A percentile compares a stretch with the other conserved stretches of the same genome.
These are phyloP conservation scores for Funneliformis mosseae DNA, from an alignment of 192 early-diverging fungal species.

Conservation along the genomic window DNA sequence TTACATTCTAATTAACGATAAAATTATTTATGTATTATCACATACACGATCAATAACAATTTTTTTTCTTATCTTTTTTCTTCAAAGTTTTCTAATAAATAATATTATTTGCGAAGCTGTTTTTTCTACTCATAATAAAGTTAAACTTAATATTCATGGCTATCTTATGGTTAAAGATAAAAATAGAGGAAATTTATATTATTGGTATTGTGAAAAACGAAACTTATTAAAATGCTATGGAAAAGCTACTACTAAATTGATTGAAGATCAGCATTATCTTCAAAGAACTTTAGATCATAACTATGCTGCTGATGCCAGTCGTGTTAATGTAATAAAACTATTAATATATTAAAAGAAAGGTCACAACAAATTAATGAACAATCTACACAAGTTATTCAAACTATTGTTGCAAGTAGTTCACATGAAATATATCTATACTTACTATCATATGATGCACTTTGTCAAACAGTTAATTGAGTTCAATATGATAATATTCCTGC, in stretches of 20 bases:
- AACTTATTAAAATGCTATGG: background rate
- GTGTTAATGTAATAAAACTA: background rate
- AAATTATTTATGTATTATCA: too few species aligned
- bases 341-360: background rate
- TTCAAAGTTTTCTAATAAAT: background rate
- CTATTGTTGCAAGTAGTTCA: background rate
- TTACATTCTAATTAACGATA: too few species aligned
- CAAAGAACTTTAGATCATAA: background rate
- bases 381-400: constrained; percentile 10
- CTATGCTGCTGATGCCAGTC: background rate
- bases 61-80: too few species aligned
- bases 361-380: background rate
- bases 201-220: constrained; percentile 10
- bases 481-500: background rate
- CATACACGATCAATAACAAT: too few species aligned
- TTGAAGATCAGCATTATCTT: constrained; percentile 7
- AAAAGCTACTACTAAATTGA: background rate
- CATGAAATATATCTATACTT: background rate
- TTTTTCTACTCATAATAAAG: background rate
- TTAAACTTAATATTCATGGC: constrained; percentile 21
- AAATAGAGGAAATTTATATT: background rate
- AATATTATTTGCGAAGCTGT: constrained; percentile 4
- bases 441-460: background rate
- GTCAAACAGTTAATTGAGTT: constrained; percentile 4
- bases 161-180: background rate